A percentile compares a stretch with the other conserved stretches of the same genome.
Evolutionary conservation across 108 stramenopile genomes (phyloP).

Genomic region (Nitzschia sp.): DNA sequence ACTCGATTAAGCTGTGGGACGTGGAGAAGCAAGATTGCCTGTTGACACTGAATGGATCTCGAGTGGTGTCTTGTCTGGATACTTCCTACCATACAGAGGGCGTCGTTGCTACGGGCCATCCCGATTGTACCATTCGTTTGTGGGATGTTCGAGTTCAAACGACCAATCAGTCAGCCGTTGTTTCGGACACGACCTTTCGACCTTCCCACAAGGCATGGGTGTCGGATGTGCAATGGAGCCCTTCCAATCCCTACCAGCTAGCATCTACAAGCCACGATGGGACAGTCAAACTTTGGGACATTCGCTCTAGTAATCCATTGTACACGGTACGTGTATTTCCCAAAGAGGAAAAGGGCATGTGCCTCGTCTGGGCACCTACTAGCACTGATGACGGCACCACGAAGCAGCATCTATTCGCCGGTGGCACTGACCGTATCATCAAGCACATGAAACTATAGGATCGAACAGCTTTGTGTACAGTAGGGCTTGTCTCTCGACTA

Average conservation of each 20-base stretch:
- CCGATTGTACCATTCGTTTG: slow-evolving; percentile 83
- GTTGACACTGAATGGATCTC: slow-evolving; percentile 76
- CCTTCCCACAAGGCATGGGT: slow-evolving; percentile 92
- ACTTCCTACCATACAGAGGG: slow-evolving; percentile 69
- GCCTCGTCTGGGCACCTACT: slow-evolving; percentile 29
- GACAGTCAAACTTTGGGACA: slow-evolving; percentile 91
- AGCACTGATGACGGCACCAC: background rate
- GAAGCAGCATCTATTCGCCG: slow-evolving; percentile 52
- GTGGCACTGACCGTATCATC: slow-evolving; percentile 76
- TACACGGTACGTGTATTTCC: slow-evolving; percentile 85
- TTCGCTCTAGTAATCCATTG: slow-evolving; percentile 87
- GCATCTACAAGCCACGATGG: slow-evolving; percentile 89
- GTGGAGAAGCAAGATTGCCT: slow-evolving; percentile 74
- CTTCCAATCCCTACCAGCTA: slow-evolving; percentile 73
- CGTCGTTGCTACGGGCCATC: slow-evolving; percentile 79
- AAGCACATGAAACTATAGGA: slow-evolving; percentile 40
- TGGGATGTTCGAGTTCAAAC: slow-evolving; percentile 47
- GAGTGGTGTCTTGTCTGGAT: slow-evolving; percentile 72
- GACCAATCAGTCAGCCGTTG: slow-evolving; percentile 4
- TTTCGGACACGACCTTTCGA: slow-evolving; percentile 39
- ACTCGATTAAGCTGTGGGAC: slow-evolving; percentile 78
- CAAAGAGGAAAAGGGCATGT: slow-evolving; percentile 75
- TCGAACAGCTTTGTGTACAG: too few species aligned
- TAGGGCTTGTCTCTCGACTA: too few species aligned
- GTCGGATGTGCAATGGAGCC: slow-evolving; percentile 79